A percentile compares a stretch with the other conserved stretches of the same genome.
These are phyloP conservation scores for Pogostemon cablin DNA, from an alignment of 257 asterid genomes.

Conservation along the genomic window DNA sequence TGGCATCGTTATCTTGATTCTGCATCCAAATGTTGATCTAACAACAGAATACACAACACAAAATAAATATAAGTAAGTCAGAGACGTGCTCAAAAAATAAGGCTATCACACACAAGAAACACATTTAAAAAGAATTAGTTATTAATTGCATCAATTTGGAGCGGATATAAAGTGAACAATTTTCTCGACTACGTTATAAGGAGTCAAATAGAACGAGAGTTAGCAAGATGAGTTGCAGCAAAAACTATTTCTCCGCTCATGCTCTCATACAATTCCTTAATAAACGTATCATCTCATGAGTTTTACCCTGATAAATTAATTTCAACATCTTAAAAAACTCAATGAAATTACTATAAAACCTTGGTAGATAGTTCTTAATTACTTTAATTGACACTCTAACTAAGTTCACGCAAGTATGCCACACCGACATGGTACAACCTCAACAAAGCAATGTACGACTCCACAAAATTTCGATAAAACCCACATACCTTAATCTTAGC, in stretches of 20 bases:
- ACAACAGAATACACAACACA: too few species aligned
- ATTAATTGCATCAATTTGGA: too few species aligned
- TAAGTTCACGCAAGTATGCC: background rate
- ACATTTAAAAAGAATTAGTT: too few species aligned
- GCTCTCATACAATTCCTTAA: background rate
- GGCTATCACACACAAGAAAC: too few species aligned
- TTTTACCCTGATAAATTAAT: background rate
- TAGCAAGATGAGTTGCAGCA: background rate
- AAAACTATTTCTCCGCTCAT: too few species aligned
- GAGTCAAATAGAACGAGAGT: background rate
- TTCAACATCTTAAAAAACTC: background rate
- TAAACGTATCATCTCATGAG: background rate
- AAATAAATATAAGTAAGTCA: too few species aligned
- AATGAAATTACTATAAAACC: background rate
- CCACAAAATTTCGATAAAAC: background rate
- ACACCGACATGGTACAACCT: background rate
- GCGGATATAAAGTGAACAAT: background rate
- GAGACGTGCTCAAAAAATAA: too few species aligned
- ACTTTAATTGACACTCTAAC: background rate
- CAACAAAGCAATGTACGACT: background rate
- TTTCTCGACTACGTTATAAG: background rate
- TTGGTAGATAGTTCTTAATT: background rate
- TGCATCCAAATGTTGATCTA: background rate
- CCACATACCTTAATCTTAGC: too few species aligned
- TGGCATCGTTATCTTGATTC: background rate